Percentiles rank a stretch among this genome's conserved stretches.
phyloP scores from a whole-genome alignment of 2,329 filamentous ascomycete genomes.

The Botrytis aclada region DNA sequence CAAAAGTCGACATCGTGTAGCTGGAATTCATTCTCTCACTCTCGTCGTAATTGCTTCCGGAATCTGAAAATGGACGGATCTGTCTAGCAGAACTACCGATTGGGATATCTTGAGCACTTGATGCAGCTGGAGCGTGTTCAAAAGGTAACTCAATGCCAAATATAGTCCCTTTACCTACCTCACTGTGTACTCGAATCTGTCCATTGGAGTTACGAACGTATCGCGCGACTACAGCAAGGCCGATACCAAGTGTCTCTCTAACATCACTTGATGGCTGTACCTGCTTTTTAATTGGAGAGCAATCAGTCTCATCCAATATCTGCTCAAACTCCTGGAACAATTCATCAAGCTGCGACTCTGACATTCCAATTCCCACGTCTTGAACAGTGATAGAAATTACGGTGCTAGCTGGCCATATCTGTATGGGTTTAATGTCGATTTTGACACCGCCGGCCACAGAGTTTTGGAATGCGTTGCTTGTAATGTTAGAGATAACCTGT shows the following conservation, averaged over 20 bases:
- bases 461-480: constrained; percentile 30
- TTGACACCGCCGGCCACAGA: constrained; percentile 26
- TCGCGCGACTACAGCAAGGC: constrained; percentile 30
- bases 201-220: constrained; percentile 28
- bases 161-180: constrained; percentile 26
- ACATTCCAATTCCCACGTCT: constrained; percentile 28
- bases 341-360: constrained; percentile 48
- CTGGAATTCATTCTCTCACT: constrained; percentile 6
- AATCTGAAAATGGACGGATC: background rate
- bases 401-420: constrained; percentile 16
- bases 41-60: background rate
- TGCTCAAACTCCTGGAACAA: constrained; percentile 59
- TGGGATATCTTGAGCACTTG: background rate
- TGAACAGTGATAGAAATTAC: constrained; percentile 27
- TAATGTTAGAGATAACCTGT: constrained; percentile 28
- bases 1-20: background rate
- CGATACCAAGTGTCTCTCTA: constrained; percentile 26
- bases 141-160: constrained; percentile 30
- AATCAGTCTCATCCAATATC: constrained; percentile 48
- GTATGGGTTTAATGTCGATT: constrained; percentile 26
- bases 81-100: background rate
- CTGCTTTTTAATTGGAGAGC: constrained; percentile 20
- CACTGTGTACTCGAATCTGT: constrained; percentile 28
- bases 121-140: constrained; percentile 18
- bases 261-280: background rate